Percentiles rank a stretch among this genome's conserved stretches.
These are phyloP conservation scores for Fusarium sp. DNA, from an alignment of 2,329 filamentous ascomycete genomes.

Conservation along the genomic window DNA sequence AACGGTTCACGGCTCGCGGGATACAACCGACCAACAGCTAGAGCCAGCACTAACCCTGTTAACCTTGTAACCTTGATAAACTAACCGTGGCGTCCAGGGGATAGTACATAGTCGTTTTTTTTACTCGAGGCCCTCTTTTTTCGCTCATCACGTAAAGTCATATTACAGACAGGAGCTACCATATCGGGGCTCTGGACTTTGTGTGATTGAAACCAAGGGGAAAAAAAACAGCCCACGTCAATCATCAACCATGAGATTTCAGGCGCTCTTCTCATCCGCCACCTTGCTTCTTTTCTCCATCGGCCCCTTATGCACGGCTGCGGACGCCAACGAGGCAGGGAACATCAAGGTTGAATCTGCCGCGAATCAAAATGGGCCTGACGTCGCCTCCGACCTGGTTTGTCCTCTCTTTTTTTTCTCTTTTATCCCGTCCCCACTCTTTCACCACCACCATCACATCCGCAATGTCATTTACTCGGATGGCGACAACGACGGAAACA, in stretches of 20 bases:
- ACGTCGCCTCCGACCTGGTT: slow-evolving; percentile 34
- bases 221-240: background rate
- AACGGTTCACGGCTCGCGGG: background rate
- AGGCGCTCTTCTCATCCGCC: slow-evolving; percentile 14
- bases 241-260: slow-evolving; percentile 17
- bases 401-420: slow-evolving; percentile 15
- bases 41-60: background rate
- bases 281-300: slow-evolving; percentile 1
- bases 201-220: too few species aligned
- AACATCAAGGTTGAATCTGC: slow-evolving; percentile 20
- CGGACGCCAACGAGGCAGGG: slow-evolving; percentile 12
- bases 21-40: background rate
- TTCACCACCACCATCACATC: background rate
- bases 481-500: background rate
- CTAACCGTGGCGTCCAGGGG: background rate
- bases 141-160: background rate
- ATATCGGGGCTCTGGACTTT: background rate
- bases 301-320: slow-evolving; percentile 11
- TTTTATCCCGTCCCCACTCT: background rate
- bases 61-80: slow-evolving; percentile 15
- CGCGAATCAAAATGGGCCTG: slow-evolving; percentile 7
- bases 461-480: background rate
- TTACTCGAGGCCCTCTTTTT: background rate
- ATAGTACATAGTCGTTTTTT: background rate
- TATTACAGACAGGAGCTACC: slow-evolving; percentile 1